A percentile compares a stretch with the other conserved stretches of the same genome.
Evolutionary conservation across 176 grass and related monocot species (phyloP).

Genomic region (Urochloa ruziziensis): DNA sequence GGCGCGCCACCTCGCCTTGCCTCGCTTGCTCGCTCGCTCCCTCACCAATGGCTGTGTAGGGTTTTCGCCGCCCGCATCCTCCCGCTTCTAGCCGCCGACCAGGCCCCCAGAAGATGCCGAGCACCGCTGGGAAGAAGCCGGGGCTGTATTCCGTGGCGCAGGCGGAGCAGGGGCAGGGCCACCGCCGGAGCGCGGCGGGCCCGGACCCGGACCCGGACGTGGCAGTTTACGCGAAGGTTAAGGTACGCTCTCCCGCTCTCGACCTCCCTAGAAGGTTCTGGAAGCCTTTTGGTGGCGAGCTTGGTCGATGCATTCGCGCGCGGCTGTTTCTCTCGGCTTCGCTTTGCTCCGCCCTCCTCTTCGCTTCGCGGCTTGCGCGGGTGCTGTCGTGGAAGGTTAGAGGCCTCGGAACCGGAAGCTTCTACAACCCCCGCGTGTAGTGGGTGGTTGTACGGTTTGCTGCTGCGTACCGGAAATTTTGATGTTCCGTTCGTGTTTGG

Average conservation of each 20-base stretch:
- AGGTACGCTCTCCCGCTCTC: conserved; percentile 28
- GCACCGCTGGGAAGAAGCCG: background rate
- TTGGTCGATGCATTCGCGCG: background rate
- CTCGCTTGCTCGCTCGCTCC: background rate
- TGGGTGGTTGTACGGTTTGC: background rate
- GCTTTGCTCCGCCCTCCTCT: background rate
- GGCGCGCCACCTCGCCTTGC: background rate
- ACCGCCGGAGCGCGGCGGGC: background rate
- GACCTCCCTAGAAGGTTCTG: background rate
- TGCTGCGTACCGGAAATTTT: background rate
- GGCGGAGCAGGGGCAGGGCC: background rate
- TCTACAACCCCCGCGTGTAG: background rate
- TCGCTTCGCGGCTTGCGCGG: conserved; percentile 9
- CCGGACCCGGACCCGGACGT: background rate
- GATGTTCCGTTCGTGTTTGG: background rate
- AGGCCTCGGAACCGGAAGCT: background rate
- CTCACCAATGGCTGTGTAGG: conserved; percentile 53
- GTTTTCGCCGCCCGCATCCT: conserved; percentile 32
- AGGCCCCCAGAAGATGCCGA: background rate
- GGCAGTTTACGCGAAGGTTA: background rate
- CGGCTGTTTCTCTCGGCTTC: background rate
- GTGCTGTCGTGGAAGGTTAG: background rate
- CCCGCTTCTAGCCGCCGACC: background rate
- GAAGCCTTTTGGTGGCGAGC: background rate
- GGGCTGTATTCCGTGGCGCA: background rate